Evolutionary conservation across 805 yeast genomes (phyloP), one percentile per base, ranked within the genome.

Genomic region (Pichia cabralensis): DNA sequence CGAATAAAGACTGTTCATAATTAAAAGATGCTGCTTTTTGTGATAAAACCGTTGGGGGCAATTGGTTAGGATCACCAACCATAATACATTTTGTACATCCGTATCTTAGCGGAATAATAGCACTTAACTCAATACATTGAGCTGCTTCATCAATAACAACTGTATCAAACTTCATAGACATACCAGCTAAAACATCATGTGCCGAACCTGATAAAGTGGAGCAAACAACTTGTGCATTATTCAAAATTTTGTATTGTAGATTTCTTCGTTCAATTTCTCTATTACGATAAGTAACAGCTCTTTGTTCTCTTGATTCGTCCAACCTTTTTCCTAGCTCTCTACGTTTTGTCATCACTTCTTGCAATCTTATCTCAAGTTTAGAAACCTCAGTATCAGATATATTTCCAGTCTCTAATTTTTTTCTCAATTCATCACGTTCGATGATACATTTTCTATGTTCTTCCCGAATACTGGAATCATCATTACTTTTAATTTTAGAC

Each of bases 11-110:
- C 56, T 89, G 95, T 43, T 89, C 95, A 51, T 92, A 92, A 28
- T 74, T 73, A 46, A 66, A 71, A 5, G 72, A 64, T 1, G 94
- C 79, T 2, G 98, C 97, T 11, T 75, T 79, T 46, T 81, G 86
- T 0, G 96, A 89, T 14, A 92, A 60, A 9, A 89, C 97, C 0
- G 98, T 89, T 0, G 98, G 98, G 0, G 98, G 98, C 42, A 92
- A 67, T 60, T 92, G 98, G 53, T 92, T 88, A 2, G 97, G 97
- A 61, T 92, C 98, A 55, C 98, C 98, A 30, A 92, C 98, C 94
- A 92, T 81, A 31, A 92, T 80, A 61, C 97, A 89, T 36, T 76
- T 74, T 40, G 69, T 76, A 48, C 94, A 82, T 2, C 97, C 97
- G 54, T 88, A 92, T 49, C 94, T 66, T 44, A 92, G 62, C 0